Conservation (phyloP, 1,284 basidiomycete species). For the Rhodotorula sp. region DNA sequence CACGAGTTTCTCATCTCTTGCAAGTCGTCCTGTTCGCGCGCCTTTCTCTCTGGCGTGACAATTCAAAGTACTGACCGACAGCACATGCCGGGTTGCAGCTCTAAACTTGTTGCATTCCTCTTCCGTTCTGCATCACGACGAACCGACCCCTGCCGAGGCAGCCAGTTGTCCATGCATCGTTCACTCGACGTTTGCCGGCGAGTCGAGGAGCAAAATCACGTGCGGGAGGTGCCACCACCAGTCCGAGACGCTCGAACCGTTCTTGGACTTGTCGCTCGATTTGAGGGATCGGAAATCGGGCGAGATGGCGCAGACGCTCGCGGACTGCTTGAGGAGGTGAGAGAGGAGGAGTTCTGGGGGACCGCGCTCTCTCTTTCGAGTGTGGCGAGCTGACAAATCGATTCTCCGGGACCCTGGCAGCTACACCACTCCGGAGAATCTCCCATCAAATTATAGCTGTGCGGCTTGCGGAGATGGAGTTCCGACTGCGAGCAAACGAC, state of each 20-base stretch:
- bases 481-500: constrained; percentile 73
- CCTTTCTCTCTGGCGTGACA: constrained; percentile 62
- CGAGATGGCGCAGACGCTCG: constrained; percentile 1
- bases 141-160: constrained; percentile 40
- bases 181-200: constrained; percentile 84
- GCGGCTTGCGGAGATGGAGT: constrained; percentile 64
- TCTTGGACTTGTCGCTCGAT: constrained; percentile 88
- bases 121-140: constrained; percentile 16
- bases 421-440: constrained; percentile 71
- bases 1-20: constrained; percentile 61
- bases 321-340: constrained; percentile 38
- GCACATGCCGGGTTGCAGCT: constrained; percentile 65
- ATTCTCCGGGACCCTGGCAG: constrained; percentile 49
- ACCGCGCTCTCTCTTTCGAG: too few species aligned
- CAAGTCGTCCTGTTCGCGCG: constrained; percentile 43
- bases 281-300: constrained; percentile 49
- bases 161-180: constrained; percentile 78
- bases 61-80: constrained; percentile 55
- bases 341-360: too few species aligned
- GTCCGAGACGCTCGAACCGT: constrained; percentile 79
- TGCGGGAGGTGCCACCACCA: constrained; percentile 72
- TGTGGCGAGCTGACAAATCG: background rate
- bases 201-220: constrained; percentile 81
- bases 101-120: constrained; percentile 44
- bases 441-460: constrained; percentile 70